Percentiles rank a stretch among this genome's conserved stretches.
Conservation (phyloP, 1,284 basidiomycete species). For the Ustilago lituana region DNA sequence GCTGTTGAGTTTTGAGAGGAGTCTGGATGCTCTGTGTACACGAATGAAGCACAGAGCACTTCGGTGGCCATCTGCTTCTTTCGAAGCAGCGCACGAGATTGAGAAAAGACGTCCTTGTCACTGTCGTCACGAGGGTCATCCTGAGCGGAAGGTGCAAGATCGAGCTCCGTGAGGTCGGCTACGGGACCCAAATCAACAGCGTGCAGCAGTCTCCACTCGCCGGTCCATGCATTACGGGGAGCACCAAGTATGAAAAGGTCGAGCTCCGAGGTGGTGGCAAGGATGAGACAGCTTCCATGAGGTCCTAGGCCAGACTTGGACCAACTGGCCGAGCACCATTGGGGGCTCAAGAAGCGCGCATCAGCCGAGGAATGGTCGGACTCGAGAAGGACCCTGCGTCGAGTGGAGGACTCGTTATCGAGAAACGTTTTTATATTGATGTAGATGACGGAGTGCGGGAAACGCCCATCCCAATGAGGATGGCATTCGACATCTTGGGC, state of each 20-base stretch:
- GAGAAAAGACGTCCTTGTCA: constrained; percentile 14
- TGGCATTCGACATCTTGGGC: constrained; percentile 34
- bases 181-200: constrained; percentile 10
- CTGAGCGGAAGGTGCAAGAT: background rate
- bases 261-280: constrained; percentile 36
- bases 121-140: background rate
- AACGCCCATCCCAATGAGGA: constrained; percentile 32
- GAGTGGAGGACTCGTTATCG: constrained; percentile 15
- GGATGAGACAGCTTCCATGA: constrained; percentile 36
- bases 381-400: constrained; percentile 26
- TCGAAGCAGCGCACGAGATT: constrained; percentile 17
- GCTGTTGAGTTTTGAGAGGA: too few relatives aligned
- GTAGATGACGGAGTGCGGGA: constrained; percentile 36
- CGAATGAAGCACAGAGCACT: constrained; percentile 21
- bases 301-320: constrained; percentile 39
- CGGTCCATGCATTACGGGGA: constrained; percentile 33
- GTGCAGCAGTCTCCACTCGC: constrained; percentile 33
- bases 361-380: constrained; percentile 33
- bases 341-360: constrained; percentile 16
- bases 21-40: background rate
- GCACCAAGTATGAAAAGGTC: constrained; percentile 43
- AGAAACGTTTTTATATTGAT: constrained; percentile 40
- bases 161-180: background rate
- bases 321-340: constrained; percentile 42
- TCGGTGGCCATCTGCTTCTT: constrained; percentile 35